Conservation (phyloP, 1,284 basidiomycete species). For the Cryptococcus depauperatus region DNA sequence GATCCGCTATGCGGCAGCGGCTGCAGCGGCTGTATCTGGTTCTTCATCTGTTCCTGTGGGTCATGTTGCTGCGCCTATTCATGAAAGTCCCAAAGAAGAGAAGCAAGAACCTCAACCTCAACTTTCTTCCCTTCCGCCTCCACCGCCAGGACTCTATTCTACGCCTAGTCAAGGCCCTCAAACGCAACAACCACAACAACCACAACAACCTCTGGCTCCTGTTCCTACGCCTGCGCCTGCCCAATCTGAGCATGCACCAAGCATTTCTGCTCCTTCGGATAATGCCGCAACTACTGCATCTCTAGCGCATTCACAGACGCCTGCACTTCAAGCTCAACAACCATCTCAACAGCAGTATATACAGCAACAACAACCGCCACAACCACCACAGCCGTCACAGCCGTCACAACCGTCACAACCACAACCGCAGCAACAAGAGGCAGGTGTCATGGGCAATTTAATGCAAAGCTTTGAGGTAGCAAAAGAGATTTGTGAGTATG, state of each 20-base stretch:
- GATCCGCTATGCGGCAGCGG: constrained; percentile 83
- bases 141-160: constrained; percentile 49
- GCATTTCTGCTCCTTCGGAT: background rate
- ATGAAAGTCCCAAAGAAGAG: constrained; percentile 45
- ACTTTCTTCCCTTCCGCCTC: constrained; percentile 19
- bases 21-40: constrained; percentile 65
- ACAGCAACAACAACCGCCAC: background rate
- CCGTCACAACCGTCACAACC: background rate
- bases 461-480: constrained; percentile 92
- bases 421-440: constrained; percentile 7
- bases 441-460: constrained; percentile 72
- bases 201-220: no score
- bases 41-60: constrained; percentile 26
- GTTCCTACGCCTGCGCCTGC: background rate
- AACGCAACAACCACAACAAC: no score
- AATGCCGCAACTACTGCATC: background rate
- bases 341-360: background rate
- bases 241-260: no score
- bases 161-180: background rate
- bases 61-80: constrained; percentile 45
- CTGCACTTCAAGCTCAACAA: background rate
- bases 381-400: background rate
- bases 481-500: constrained; percentile 76
- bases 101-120: constrained; percentile 3
- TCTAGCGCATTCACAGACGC: background rate